Base-by-base conservation (phyloP, 306 rosid species). In the Rosa persica region DNA sequence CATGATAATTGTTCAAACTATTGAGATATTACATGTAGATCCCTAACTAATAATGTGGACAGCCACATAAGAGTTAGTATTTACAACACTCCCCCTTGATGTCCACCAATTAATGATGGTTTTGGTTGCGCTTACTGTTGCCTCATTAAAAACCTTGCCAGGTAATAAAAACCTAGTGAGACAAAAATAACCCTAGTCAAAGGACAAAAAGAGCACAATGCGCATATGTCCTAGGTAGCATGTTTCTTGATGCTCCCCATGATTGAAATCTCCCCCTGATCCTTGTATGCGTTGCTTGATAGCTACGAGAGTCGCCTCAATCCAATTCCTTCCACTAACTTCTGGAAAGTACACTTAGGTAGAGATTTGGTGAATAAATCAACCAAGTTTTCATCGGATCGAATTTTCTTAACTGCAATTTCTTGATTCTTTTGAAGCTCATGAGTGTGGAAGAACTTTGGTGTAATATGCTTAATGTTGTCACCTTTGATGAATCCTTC, bases 311-410 rank as follows among this genome's bases (percentile, higher is more conserved):
- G 40, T 39, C 5, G 40, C 40, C 40, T 39, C 40, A 75, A n/a
- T 25, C 71, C 58, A 25, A 42, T 42, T 1, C 7, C 46, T 5
- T 12, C 6, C 1, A 75, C 71, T 15, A 42, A 6, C 44, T 40
- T 75, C 2, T 25, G n/a, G 25, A 75, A 75, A 2, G 71, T 61
- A 11, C 58, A 20, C 4, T 36, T 42, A 1, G 46, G 54, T 15
- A 75, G 25, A 23, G 58, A 30, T 43, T 75, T 75, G 25, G 60
- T 62, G 34, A 75, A 75, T 17, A 75, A 11, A 43, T 74, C 55
- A 19, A 23, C 54, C 7, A 74, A 27, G 54, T 74, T 74, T 8
- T n/a, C 52, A 19, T 55, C 10, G 1, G 52, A 74, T 36, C 6
- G 11, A n/a, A 74, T 40, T 42, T 58, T 6, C 8, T 22, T 20